phyloP scores from a whole-genome alignment of 805 yeast genomes.

The Maudiozyma serrabonitensis region DNA sequence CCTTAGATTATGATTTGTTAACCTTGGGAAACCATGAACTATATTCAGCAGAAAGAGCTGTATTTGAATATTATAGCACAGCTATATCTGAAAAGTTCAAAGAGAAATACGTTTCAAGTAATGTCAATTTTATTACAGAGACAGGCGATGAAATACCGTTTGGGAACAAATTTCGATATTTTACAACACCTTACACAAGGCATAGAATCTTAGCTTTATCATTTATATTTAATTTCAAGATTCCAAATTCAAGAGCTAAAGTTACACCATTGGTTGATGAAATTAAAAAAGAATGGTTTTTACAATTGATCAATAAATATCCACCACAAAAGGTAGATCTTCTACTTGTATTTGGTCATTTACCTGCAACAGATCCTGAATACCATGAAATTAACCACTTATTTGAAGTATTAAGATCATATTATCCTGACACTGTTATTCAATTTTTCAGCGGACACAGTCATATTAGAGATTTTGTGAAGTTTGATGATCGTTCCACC shows the following conservation, averaged over 20 bases:
- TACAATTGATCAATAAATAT: constrained; percentile 30
- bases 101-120: constrained; percentile 59
- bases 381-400: constrained; percentile 29
- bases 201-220: constrained; percentile 59
- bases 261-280: constrained; percentile 52
- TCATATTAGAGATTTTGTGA: constrained; percentile 76
- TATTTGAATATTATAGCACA: constrained; percentile 53
- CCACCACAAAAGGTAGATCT: constrained; percentile 46
- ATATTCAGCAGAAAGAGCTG: constrained; percentile 54
- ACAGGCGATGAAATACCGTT: constrained; percentile 45
- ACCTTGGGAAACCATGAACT: constrained; percentile 91
- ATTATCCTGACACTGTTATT: constrained; percentile 53
- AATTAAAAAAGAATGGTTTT: constrained; percentile 56
- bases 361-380: constrained; percentile 46
- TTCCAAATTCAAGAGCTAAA: constrained; percentile 44
- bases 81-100: constrained; percentile 44
- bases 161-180: constrained; percentile 58
- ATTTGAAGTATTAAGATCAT: constrained; percentile 40
- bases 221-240: constrained; percentile 65
- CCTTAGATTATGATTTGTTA: constrained; percentile 62
- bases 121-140: constrained; percentile 48
- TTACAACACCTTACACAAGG: constrained; percentile 47
- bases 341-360: constrained; percentile 66
- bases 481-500: constrained; percentile 54
- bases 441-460: constrained; percentile 94